These are phyloP conservation scores for Alternaria ethzedia DNA, from an alignment of 2,329 filamentous ascomycete genomes.

Conservation along the genomic window DNA sequence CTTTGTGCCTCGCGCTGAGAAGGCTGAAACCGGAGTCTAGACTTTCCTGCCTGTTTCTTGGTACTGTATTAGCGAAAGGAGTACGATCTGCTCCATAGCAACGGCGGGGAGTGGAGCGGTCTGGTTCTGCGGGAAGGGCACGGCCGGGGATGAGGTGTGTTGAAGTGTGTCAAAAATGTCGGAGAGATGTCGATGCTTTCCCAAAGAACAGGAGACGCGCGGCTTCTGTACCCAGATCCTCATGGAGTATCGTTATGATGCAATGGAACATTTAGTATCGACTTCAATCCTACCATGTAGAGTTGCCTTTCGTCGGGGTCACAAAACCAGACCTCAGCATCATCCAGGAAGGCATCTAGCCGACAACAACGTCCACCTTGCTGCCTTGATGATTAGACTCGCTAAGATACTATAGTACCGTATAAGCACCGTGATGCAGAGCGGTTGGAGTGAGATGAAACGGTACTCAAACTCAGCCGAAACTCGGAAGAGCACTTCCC, in stretches of 20 bases:
- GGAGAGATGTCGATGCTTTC: conserved; percentile 27
- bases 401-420: neutral
- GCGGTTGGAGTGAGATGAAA: conserved; percentile 27
- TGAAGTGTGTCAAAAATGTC: conserved; percentile 31
- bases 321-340: neutral
- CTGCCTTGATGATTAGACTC: neutral
- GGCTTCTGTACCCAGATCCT: conserved; percentile 4
- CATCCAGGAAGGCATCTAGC: neutral
- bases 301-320: no score
- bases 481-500: conserved; percentile 19
- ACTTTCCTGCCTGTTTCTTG: conserved; percentile 2
- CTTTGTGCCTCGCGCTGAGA: conserved; percentile 6
- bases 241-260: neutral
- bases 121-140: conserved; percentile 18
- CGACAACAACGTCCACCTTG: neutral
- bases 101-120: conserved; percentile 15
- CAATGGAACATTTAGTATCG: neutral
- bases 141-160: conserved; percentile 17
- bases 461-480: conserved; percentile 34
- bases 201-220: conserved; percentile 17
- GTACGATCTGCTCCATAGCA: conserved; percentile 9
- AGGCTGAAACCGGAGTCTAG: conserved; percentile 43
- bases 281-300: neutral
- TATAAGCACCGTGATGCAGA: neutral
- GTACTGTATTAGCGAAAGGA: conserved; percentile 1